Base-by-base conservation (phyloP, 306 rosid species). In the Citrullus mucosospermus region DNA sequence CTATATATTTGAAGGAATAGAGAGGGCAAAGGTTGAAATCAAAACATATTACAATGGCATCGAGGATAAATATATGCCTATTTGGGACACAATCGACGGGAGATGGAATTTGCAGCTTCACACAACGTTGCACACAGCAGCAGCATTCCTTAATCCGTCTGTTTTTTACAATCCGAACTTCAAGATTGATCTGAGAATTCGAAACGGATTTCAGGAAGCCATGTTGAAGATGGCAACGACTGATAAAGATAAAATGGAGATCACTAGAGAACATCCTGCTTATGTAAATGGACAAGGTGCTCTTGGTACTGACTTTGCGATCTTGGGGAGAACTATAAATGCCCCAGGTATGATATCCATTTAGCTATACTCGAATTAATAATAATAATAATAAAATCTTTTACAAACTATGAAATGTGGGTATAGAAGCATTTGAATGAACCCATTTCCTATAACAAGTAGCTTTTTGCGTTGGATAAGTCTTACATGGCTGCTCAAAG, bases 141-240 rank as follows among this genome's bases (percentile, higher is more conserved):
- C 97, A 38, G 97, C 93, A 1, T 92, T 88, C 78, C 87, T 92
- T 44, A 92, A 90, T 76, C 97, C 97, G 30, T 88, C 90, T 4
- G 79, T 86, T 54, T 85, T 81, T 54, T 88, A 90, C 85, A 63
- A 76, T 61, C 85, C 91, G 14, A 82, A 79, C 75, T 87, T 81
- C 54, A 92, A 88, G 87, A 79, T 80, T 53, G 91, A 88, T 83
- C 51, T 80, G 73, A 76, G 84, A 79, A 74, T 88, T 82, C 87
- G 93, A 75, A 88, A 87, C 54, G 94, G 91, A 32, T 92, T 92
- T 82, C 92, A 87, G 75, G 90, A 90, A 78, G 88, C 85, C 2
- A 88, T 90, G 91, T 80, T 63, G 50, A 88, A 79, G 87, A 82
- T 88, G 88, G 86, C 82, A 48, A 59, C 81, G 28, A 78, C 80